phyloP scores from a whole-genome alignment of 495 filamentous ascomycete genomes.

The Lasiosphaeria miniovina region DNA sequence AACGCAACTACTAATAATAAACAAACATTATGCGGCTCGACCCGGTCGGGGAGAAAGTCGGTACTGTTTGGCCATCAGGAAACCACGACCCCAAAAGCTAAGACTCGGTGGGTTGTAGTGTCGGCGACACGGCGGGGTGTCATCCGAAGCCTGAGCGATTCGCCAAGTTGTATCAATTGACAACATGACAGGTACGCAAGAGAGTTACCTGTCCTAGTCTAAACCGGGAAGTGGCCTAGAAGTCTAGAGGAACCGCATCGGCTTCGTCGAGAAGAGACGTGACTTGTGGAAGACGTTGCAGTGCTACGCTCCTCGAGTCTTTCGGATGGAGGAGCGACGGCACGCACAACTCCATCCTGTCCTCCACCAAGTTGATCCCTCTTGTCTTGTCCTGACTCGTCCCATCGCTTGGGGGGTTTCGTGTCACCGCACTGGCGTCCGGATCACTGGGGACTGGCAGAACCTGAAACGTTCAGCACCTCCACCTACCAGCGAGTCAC shows the following conservation, averaged over 20 bases:
- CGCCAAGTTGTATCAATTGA: not conserved
- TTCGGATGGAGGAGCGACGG: too few relatives aligned
- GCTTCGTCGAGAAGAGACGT: not conserved
- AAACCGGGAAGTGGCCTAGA: not conserved
- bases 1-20: not conserved
- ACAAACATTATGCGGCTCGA: slow-evolving; percentile 2
- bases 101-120: too few relatives aligned
- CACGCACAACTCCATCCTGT: too few relatives aligned
- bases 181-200: not conserved
- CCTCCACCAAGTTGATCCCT: too few relatives aligned
- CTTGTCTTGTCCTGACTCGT: not conserved
- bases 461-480: slow-evolving; percentile 9
- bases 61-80: too few relatives aligned
- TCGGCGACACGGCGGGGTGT: too few relatives aligned
- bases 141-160: not conserved
- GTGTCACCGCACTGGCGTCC: not conserved
- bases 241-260: not conserved
- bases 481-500: not conserved
- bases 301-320: not conserved
- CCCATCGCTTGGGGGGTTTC: not conserved
- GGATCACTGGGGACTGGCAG: not conserved
- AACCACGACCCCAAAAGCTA: too few relatives aligned
- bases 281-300: not conserved
- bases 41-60: too few relatives aligned
- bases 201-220: not conserved